Evolutionary conservation across 1,284 basidiomycete genomes (phyloP).

Genomic region (Ustilago sp.): DNA sequence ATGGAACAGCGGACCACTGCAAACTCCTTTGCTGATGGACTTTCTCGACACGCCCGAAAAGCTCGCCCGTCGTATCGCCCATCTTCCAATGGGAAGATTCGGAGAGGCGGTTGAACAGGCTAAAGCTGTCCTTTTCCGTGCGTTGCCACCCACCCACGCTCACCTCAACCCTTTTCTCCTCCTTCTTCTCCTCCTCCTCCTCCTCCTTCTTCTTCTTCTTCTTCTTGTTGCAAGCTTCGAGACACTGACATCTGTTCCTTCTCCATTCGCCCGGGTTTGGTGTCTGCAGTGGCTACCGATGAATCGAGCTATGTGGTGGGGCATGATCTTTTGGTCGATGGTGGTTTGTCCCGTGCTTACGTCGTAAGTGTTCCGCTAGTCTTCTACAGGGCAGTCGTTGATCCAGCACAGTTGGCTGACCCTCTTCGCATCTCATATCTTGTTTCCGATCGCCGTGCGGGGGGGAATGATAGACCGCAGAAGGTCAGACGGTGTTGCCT

Average conservation of each 20-base stretch:
- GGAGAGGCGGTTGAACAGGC: constrained; percentile 96
- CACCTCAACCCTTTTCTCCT: background rate
- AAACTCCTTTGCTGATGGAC: constrained; percentile 89
- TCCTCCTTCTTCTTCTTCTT: background rate
- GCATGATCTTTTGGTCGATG: constrained; percentile 49
- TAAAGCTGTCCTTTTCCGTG: constrained; percentile 83
- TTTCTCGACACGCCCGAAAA: constrained; percentile 98
- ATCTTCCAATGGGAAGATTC: constrained; percentile 95
- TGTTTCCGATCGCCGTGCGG: background rate
- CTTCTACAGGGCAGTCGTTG: too few species aligned
- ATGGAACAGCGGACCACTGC: constrained; percentile 70
- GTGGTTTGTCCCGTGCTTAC: constrained; percentile 45
- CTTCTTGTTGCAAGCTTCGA: too few species aligned
- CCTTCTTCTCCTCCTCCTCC: too few species aligned
- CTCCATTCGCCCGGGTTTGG: too few species aligned
- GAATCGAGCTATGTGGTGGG: constrained; percentile 73
- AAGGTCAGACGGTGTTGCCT: constrained; percentile 46
- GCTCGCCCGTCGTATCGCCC: constrained; percentile 86
- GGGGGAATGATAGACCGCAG: constrained; percentile 29
- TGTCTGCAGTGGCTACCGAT: constrained; percentile 73
- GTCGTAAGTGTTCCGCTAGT: constrained; percentile 25
- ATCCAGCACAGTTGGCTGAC: background rate
- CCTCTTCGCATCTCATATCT: background rate
- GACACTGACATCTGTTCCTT: too few species aligned
- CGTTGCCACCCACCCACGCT: background rate